Conservation (phyloP, 2,329 filamentous ascomycete species). For the Byssothecium circinans region DNA sequence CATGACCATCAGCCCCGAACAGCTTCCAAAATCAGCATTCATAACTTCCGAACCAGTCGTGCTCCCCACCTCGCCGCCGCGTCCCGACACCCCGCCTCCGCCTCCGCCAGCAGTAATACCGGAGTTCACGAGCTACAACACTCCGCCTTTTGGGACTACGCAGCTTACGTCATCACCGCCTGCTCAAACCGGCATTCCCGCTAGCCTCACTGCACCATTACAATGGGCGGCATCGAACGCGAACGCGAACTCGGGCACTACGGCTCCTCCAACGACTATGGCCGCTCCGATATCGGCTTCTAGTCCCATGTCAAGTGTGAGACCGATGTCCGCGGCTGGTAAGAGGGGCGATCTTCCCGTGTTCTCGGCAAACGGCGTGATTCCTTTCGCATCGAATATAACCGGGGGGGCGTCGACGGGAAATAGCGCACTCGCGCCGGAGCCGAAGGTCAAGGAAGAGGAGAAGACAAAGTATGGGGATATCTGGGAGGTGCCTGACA, state of each 20-base stretch:
- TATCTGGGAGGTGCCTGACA: constrained; percentile 53
- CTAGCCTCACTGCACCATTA: constrained; percentile 16
- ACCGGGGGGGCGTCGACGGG: constrained; percentile 15
- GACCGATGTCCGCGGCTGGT: constrained; percentile 31
- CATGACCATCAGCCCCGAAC: constrained; percentile 37
- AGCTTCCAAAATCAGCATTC: constrained; percentile 38
- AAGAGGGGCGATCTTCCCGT: constrained; percentile 51
- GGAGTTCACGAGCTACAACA: constrained; percentile 38
- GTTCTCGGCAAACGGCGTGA: constrained; percentile 48
- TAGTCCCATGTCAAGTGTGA: background rate
- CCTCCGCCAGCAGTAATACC: constrained; percentile 37
- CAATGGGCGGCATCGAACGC: constrained; percentile 38
- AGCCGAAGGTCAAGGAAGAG: constrained; percentile 5
- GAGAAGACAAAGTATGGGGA: constrained; percentile 1
- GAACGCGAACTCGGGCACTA: constrained; percentile 11
- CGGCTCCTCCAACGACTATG: constrained; percentile 4
- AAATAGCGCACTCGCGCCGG: background rate
- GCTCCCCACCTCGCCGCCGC: constrained; percentile 29
- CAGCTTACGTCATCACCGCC: background rate
- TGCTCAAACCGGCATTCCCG: constrained; percentile 10
- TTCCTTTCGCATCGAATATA: constrained; percentile 35
- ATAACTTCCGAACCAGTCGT: constrained; percentile 24
- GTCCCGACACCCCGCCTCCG: constrained; percentile 43
- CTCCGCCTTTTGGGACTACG: constrained; percentile 19
- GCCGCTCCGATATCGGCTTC: background rate